Base-by-base conservation (phyloP, 768 basidiomycete genomes). In the Filobasidium floriforme region DNA sequence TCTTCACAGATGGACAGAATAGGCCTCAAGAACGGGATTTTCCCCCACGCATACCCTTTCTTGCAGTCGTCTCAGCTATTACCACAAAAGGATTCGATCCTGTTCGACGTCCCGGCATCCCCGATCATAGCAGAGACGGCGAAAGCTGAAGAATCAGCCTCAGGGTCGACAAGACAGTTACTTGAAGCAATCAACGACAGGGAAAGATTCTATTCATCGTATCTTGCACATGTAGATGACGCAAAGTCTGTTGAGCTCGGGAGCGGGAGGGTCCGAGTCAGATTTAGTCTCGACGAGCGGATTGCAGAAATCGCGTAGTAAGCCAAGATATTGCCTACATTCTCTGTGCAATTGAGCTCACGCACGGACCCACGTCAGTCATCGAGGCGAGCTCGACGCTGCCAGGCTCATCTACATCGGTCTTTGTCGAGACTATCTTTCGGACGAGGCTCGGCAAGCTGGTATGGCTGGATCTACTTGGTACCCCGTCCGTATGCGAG, bases 291-390 rank as follows among this genome's bases (percentile, higher is more conserved):
- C 59, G 89, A 92, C 68, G 90, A 89, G 1, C 87, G 84, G 72
- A 81, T 97, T 18, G 94, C 92, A 2, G 89, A 89, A 18, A 83
- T 98, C 43, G 92, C 97, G 70, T 77, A 88, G 94, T 97, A 80
- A 69, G 91, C 80, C 32, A 41, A 15, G n/a, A 54, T n/a, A n/a
- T 43, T 37, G 40, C 24, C 15, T 22, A 15, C 6, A 49, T 49
- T 12, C 19, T 5, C 57, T 22, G 5, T 1, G 10, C 14, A 7
- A 63, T 1, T 32, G n/a, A 19, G 51, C 22, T 19, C 29, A n/a
- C 28, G 43, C 2, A 7, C n/a, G 15, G 1, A 4, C 3, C 18
- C 19, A 24, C 26, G 6, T 2, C 41, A 68, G 67, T 46, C 46
- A 64, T 24, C 60, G 46, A 7, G 29, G 51, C 11, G 40, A 68